Percentiles rank a stretch among this genome's conserved stretches.
Conservation (phyloP, 2,329 filamentous ascomycete genomes). For the Colletotrichum phormii region DNA sequence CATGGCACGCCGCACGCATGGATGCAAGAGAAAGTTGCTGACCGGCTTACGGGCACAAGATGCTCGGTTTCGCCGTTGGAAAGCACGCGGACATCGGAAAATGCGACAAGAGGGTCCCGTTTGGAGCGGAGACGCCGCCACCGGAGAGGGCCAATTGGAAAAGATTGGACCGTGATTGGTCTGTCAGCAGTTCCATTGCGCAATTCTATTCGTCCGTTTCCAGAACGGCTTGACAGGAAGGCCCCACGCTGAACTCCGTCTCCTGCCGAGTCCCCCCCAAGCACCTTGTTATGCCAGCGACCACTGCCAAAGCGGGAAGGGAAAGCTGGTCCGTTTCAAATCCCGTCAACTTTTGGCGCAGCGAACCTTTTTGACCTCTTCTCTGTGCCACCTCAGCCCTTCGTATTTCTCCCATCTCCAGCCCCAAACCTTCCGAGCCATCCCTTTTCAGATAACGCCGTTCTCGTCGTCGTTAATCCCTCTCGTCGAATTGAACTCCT, state of each 20-base stretch:
- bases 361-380: slow-evolving; percentile 12
- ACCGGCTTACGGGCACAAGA: background rate
- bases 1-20: background rate
- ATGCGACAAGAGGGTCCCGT: background rate
- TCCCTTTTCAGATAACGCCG: background rate
- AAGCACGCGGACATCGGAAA: background rate
- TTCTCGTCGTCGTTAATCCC: background rate
- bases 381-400: slow-evolving; percentile 10
- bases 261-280: slow-evolving; percentile 23
- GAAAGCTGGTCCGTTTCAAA: slow-evolving; percentile 36
- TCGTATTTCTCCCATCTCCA: slow-evolving; percentile 4
- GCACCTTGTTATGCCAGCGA: no score
- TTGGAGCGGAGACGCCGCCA: slow-evolving; percentile 26
- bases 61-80: slow-evolving; percentile 14
- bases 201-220: slow-evolving; percentile 16
- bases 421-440: slow-evolving; percentile 4
- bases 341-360: slow-evolving; percentile 6
- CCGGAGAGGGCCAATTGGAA: slow-evolving; percentile 25
- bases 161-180: slow-evolving; percentile 24
- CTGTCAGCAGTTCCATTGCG: slow-evolving; percentile 1
- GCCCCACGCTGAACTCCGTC: slow-evolving; percentile 32
- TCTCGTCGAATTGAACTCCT: background rate
- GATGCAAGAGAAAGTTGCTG: slow-evolving; percentile 3
- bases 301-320: slow-evolving; percentile 17
- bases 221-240: slow-evolving; percentile 2